Conservation (phyloP, 2,329 filamentous ascomycete genomes). For the Pseudogymnoascus sp. region DNA sequence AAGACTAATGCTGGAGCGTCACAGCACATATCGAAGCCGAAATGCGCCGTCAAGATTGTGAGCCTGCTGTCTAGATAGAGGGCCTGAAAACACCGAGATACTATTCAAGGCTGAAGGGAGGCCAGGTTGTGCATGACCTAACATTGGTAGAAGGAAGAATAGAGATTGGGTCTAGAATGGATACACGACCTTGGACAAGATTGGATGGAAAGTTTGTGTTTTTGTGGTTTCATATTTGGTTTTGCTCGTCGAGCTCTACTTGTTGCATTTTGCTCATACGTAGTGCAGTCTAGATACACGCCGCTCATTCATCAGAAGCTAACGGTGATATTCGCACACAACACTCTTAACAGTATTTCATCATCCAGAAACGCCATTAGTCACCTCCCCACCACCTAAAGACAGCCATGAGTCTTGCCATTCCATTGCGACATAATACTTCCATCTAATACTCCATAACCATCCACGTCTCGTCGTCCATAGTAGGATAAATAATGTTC, state of each 20-base stretch:
- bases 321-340: constrained; percentile 13
- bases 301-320: constrained; percentile 18
- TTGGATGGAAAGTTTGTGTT: constrained; percentile 40
- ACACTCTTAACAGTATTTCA: neutral
- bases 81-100: constrained; percentile 14
- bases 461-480: constrained; percentile 89
- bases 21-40: neutral
- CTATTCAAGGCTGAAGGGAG: neutral
- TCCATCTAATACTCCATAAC: constrained; percentile 57
- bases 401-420: neutral
- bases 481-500: constrained; percentile 79
- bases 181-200: constrained; percentile 30
- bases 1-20: constrained; percentile 13
- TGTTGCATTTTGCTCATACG: neutral
- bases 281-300: constrained; percentile 15
- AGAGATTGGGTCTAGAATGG: neutral
- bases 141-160: neutral
- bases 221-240: neutral
- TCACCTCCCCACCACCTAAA: neutral
- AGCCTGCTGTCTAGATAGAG: constrained; percentile 38
- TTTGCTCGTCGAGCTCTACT: neutral
- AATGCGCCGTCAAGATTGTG: constrained; percentile 23
- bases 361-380: constrained; percentile 6
- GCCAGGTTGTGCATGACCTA: neutral
- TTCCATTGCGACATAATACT: neutral